Conservation (phyloP, 164 flowering plant genomes). For the Annona squamosa region DNA sequence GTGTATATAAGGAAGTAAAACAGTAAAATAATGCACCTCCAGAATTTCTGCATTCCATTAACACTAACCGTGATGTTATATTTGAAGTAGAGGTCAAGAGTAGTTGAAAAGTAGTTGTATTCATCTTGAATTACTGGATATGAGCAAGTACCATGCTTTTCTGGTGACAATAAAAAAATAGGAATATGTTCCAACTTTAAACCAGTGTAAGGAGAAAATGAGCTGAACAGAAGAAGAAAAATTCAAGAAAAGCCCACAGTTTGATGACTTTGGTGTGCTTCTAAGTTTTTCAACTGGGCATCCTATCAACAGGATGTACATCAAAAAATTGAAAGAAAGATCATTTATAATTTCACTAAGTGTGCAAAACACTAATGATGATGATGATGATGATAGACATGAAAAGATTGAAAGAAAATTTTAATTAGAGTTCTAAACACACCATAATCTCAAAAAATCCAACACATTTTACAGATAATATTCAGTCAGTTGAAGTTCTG, state of each 20-base stretch:
- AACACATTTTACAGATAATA: too few relatives aligned
- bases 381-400: neutral
- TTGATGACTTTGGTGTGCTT: neutral
- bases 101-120: slow-evolving; percentile 55
- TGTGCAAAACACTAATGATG: neutral
- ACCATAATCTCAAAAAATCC: too few relatives aligned
- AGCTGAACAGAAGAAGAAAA: neutral
- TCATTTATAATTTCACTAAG: too few relatives aligned
- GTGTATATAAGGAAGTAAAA: neutral
- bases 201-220: neutral
- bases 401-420: neutral
- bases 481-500: too few relatives aligned
- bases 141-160: slow-evolving; percentile 90
- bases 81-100: slow-evolving; percentile 68
- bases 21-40: neutral
- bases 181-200: neutral
- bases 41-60: neutral
- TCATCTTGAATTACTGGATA: slow-evolving; percentile 63
- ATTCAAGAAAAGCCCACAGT: neutral
- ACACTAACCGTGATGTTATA: slow-evolving; percentile 73
- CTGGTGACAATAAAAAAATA: slow-evolving; percentile 24
- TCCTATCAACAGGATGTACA: too few relatives aligned
- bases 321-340: too few relatives aligned
- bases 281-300: too few relatives aligned
- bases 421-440: too few relatives aligned